These are phyloP conservation scores for Crithidia acanthocephali DNA, from an alignment of 208 protist species.

Conservation along the genomic window DNA sequence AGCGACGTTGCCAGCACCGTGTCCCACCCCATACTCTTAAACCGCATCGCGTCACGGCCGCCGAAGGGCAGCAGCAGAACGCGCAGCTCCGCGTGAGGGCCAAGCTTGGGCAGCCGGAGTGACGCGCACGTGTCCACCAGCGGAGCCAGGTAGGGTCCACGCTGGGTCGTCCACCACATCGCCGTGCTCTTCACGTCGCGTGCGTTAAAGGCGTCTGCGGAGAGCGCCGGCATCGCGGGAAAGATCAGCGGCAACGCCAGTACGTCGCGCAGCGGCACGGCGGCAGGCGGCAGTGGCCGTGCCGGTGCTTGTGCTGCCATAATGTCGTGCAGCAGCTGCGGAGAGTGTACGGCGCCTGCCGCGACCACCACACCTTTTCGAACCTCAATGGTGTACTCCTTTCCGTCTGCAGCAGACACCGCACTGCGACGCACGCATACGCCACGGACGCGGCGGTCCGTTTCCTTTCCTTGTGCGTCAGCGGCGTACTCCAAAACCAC, in stretches of 20 bases:
- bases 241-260: constrained; percentile 70
- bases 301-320: background rate
- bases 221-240: constrained; percentile 38
- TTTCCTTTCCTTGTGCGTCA: background rate
- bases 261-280: constrained; percentile 49
- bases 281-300: background rate
- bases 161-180: constrained; percentile 52
- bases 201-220: constrained; percentile 55
- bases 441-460: constrained; percentile 1
- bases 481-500: constrained; percentile 7
- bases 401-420: background rate
- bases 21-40: constrained; percentile 66
- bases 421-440: constrained; percentile 17
- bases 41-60: constrained; percentile 56
- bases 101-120: constrained; percentile 43
- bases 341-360: constrained; percentile 53
- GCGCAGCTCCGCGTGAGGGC: constrained; percentile 48
- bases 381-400: constrained; percentile 12
- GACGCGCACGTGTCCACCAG: constrained; percentile 59
- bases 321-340: constrained; percentile 46
- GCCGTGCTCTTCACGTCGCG: constrained; percentile 29
- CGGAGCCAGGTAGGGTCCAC: constrained; percentile 52
- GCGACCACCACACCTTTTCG: constrained; percentile 57
- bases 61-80: constrained; percentile 71
- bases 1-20: constrained; percentile 55